phyloP scores from a whole-genome alignment of 371 early-diverging fungal genomes.

The Catenaria anguillulae region DNA sequence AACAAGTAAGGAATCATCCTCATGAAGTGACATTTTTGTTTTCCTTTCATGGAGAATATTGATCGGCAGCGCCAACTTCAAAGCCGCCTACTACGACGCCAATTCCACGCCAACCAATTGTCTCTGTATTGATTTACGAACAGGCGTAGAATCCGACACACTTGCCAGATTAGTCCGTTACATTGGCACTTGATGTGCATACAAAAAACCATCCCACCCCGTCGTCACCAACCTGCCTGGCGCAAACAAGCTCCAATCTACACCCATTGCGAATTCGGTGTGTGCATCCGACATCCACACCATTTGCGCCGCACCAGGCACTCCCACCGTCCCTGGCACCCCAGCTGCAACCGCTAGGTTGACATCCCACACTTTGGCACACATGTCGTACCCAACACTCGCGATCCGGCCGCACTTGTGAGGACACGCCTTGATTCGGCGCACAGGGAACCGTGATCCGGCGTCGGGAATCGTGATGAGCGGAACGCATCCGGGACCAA shows the following conservation, averaged over 20 bases:
- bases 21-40: too few species aligned
- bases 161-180: too few species aligned
- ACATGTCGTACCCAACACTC: conserved; percentile 85
- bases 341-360: neutral
- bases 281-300: conserved; percentile 44
- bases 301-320: conserved; percentile 19
- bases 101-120: too few species aligned
- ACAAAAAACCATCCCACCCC: conserved; percentile 83
- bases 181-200: conserved; percentile 18
- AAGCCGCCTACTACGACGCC: too few species aligned
- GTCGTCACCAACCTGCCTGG: conserved; percentile 78
- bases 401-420: conserved; percentile 64
- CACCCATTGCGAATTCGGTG: conserved; percentile 85
- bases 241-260: conserved; percentile 73
- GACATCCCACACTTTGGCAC: conserved; percentile 81
- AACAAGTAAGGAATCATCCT: too few species aligned
- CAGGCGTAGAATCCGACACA: too few species aligned
- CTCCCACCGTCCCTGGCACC: conserved; percentile 15
- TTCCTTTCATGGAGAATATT: too few species aligned
- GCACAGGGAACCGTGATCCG: conserved; percentile 72
- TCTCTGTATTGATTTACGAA: too few species aligned
- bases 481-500: conserved; percentile 31
- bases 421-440: conserved; percentile 78
- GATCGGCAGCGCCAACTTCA: too few species aligned
- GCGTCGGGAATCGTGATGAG: conserved; percentile 48